Evolutionary conservation across 2,329 filamentous ascomycete species (phyloP).

Genomic region (Ilyonectria destructans): DNA sequence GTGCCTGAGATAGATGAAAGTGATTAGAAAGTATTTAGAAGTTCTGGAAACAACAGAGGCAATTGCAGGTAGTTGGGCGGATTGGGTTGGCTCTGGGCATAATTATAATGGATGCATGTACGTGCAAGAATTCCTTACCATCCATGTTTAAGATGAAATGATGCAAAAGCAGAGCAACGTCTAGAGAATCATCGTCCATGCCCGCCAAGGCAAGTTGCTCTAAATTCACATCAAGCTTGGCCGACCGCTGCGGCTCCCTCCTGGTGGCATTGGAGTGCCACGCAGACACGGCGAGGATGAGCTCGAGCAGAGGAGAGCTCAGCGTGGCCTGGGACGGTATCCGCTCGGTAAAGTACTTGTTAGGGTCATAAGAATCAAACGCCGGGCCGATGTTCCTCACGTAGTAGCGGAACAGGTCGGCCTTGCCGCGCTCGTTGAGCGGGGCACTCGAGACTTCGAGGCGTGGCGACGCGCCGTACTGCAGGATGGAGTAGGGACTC

Average conservation of each 20-base stretch:
- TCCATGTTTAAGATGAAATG: constrained; percentile 32
- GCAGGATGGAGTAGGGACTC: constrained; percentile 19
- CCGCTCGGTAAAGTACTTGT: constrained; percentile 28
- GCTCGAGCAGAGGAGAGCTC: constrained; percentile 31
- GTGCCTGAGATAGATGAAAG: background rate
- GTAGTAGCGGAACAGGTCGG: constrained; percentile 36
- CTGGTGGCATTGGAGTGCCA: constrained; percentile 28
- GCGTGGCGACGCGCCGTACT: constrained; percentile 7
- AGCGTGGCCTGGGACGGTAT: constrained; percentile 31
- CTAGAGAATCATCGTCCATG: constrained; percentile 27
- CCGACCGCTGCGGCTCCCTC: constrained; percentile 7
- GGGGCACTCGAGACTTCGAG: constrained; percentile 21
- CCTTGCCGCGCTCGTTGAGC: constrained; percentile 26
- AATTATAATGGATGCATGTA: background rate
- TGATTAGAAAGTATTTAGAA: background rate
- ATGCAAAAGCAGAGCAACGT: constrained; percentile 26
- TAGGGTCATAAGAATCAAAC: constrained; percentile 38
- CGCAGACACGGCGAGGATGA: constrained; percentile 31
- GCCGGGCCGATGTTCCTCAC: constrained; percentile 37
- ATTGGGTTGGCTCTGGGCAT: background rate
- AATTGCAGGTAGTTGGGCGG: background rate
- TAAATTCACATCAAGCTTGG: constrained; percentile 20
- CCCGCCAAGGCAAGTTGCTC: constrained; percentile 27
- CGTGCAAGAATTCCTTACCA: constrained; percentile 11
- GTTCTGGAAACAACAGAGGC: background rate